Evolutionary conservation across 1,139 yeast species (phyloP).

Genomic region (Sugiyamaella castrensis): DNA sequence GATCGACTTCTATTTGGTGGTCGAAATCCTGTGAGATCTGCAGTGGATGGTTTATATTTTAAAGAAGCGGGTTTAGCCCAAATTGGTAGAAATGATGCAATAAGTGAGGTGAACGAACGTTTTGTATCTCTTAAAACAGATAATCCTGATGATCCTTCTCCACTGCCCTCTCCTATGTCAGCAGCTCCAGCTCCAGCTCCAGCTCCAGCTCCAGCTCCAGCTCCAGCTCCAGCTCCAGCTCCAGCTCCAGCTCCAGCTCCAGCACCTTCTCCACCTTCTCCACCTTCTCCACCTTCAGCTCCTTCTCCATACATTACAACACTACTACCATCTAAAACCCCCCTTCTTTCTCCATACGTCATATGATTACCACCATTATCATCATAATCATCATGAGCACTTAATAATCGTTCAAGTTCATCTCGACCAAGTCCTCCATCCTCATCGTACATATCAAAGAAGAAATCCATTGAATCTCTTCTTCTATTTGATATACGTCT

Average conservation of each 20-base stretch:
- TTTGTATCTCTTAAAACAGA: conserved; percentile 3
- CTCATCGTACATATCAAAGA: conserved; percentile 34
- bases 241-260: neutral
- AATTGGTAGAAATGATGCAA: conserved; percentile 19
- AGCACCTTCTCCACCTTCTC: conserved; percentile 1
- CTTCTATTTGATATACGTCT: conserved; percentile 19
- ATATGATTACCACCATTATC: neutral
- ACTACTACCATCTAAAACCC: neutral
- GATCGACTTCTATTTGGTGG: conserved; percentile 23
- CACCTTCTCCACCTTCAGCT: conserved; percentile 1
- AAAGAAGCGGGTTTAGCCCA: conserved; percentile 14
- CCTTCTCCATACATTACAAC: neutral
- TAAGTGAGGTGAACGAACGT: conserved; percentile 12
- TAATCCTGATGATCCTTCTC: neutral
- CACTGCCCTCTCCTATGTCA: neutral
- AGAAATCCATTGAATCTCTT: conserved; percentile 29
- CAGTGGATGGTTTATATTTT: conserved; percentile 26
- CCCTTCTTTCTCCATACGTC: conserved; percentile 4
- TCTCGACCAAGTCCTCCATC: conserved; percentile 32
- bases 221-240: neutral
- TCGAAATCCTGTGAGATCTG: conserved; percentile 24
- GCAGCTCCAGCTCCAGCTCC: neutral
- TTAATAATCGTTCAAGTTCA: conserved; percentile 31
- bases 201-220: conserved; percentile 1
- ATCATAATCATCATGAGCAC: conserved; percentile 20